Percentiles rank a stretch among this genome's conserved stretches.
Evolutionary conservation across 1,284 basidiomycete species (phyloP).

Genomic region (Rhodotorula sp.): DNA sequence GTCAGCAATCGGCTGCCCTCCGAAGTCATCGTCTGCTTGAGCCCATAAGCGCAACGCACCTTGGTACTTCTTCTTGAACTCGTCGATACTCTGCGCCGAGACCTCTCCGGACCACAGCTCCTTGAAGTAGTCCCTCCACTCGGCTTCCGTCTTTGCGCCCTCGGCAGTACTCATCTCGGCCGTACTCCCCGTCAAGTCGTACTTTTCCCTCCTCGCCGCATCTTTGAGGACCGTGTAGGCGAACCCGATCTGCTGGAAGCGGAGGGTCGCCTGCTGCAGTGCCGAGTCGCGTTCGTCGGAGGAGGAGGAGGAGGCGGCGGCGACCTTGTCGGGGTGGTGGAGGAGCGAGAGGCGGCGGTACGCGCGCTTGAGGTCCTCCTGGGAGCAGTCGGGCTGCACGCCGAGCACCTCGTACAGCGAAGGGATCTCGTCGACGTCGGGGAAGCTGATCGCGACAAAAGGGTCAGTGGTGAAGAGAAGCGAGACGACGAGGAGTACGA

Average conservation of each 20-base stretch:
- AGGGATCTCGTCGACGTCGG: conserved; percentile 22
- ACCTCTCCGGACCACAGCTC: conserved; percentile 70
- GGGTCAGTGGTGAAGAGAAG: not conserved
- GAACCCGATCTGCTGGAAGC: conserved; percentile 87
- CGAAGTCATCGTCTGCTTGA: no score
- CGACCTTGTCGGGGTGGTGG: conserved; percentile 63
- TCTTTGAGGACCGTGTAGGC: conserved; percentile 84
- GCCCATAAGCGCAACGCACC: no score
- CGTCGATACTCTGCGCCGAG: conserved; percentile 77
- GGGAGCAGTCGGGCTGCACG: conserved; percentile 20
- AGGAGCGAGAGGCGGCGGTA: conserved; percentile 79
- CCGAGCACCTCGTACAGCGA: conserved; percentile 41
- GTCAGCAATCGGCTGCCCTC: no score
- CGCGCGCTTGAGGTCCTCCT: conserved; percentile 49
- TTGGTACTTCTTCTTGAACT: conserved; percentile 87
- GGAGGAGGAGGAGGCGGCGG: not conserved
- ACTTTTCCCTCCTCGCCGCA: conserved; percentile 63
- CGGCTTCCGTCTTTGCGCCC: conserved; percentile 69
- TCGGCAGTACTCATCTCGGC: conserved; percentile 64
- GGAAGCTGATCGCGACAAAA: conserved; percentile 19
- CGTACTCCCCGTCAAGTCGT: conserved; percentile 66
- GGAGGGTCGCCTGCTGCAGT: conserved; percentile 49
- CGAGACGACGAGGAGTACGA: not conserved
- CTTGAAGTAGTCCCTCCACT: conserved; percentile 91
- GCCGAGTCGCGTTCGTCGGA: conserved; percentile 54